Base-by-base conservation (phyloP, 169 alveolate species). In the Plasmodium blacklocki region DNA sequence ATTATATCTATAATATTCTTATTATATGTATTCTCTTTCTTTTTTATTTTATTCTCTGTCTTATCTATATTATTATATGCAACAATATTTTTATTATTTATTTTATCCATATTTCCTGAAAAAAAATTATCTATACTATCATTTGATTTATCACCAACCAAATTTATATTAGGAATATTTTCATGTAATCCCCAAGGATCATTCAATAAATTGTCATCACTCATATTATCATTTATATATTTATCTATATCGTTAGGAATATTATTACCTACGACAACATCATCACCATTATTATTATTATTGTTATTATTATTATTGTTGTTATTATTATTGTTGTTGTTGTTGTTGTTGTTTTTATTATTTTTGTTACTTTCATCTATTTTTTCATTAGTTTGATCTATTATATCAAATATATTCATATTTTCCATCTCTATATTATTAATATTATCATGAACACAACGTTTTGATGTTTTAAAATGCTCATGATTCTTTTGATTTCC, bases 161-260 rank as follows among this genome's bases (percentile, higher is more conserved):
- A 19, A 26, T 45, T 26, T 6, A 78, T 64, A 26, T 60, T 78
- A 11, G 78, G 23, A 23, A 78, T 15, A 59, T 76, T 45, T n/a
- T 78, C 54, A 64, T 78, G 52, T 23, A 78, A 21, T 3, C 76
- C 89, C 89, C 89, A 78, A 2, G 62, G 71, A 18, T 78, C 78
- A 21, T 29, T 78, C 19, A 78, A 11, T 12, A 15, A 19, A 19
- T 64, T 52, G 1, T 66, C 72, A n/a, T 78, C 52, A 43, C 12
- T n/a, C 15, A 78, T 78, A 47, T 78, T 67, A n/a, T 78, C 80
- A 21, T 78, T 71, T 45, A 78, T 78, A 12, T n/a, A 23, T 6
- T 58, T 7, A 3, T 66, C 72, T 0, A 64, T 49, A 64, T 78
- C 76, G 29, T 23, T 19, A 12, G 15, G 21, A 14, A 64, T 23